A percentile compares a stretch with the other conserved stretches of the same genome.
Evolutionary conservation across 2,329 filamentous ascomycete genomes (phyloP).

Genomic region (Microsporum canis): DNA sequence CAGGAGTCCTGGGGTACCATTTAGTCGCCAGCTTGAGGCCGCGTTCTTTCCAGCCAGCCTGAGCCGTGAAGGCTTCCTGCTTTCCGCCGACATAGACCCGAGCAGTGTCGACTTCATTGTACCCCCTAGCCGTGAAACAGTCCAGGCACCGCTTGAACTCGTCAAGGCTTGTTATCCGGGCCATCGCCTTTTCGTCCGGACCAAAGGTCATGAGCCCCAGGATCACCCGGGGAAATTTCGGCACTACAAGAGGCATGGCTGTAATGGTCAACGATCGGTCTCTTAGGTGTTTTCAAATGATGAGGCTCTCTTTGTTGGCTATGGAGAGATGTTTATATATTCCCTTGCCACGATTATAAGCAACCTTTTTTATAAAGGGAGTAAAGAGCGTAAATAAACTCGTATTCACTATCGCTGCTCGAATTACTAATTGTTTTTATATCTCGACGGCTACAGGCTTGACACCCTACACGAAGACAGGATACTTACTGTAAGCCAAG

Average conservation of each 20-base stretch:
- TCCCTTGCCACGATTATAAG: background rate
- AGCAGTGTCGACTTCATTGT: slow-evolving; percentile 78
- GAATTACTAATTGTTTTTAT: background rate
- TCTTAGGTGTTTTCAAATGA: background rate
- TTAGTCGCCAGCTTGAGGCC: slow-evolving; percentile 72
- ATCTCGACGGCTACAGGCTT: background rate
- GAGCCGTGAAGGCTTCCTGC: slow-evolving; percentile 67
- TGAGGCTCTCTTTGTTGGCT: background rate
- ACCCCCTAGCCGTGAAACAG: slow-evolving; percentile 64
- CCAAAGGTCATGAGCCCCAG: slow-evolving; percentile 82
- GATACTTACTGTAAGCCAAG: background rate
- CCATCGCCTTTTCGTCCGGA: slow-evolving; percentile 50
- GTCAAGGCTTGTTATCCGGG: slow-evolving; percentile 58
- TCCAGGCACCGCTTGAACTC: slow-evolving; percentile 64
- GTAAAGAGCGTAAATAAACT: background rate
- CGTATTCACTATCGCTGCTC: background rate
- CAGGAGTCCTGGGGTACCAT: slow-evolving; percentile 51
- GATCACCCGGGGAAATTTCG: slow-evolving; percentile 56
- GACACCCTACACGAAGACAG: background rate
- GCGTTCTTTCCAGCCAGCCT: slow-evolving; percentile 66
- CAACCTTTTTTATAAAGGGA: too few species aligned
- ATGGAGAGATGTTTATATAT: background rate
- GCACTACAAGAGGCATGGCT: slow-evolving; percentile 29
- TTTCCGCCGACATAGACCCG: slow-evolving; percentile 58
- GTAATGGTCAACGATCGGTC: background rate